These are phyloP conservation scores for Aspergillus floridensis DNA, from an alignment of 2,329 filamentous ascomycete species.

Conservation along the genomic window DNA sequence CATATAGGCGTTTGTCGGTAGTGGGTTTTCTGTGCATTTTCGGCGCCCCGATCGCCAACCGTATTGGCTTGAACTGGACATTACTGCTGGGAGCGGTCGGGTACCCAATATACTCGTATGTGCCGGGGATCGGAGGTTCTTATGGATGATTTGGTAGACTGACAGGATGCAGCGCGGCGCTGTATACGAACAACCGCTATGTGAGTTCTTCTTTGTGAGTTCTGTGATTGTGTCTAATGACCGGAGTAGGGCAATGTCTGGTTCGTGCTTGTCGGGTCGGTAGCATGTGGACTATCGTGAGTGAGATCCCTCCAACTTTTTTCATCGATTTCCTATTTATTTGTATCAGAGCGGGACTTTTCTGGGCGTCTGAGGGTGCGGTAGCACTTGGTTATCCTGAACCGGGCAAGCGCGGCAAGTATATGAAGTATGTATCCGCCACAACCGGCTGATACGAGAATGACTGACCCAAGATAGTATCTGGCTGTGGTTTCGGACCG, in stretches of 20 bases:
- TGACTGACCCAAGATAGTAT: constrained; percentile 20
- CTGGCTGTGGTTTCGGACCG: constrained; percentile 52
- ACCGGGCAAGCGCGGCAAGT: constrained; percentile 46
- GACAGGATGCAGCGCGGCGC: constrained; percentile 23
- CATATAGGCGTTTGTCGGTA: neutral
- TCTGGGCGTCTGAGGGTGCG: constrained; percentile 53
- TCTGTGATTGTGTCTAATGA: neutral
- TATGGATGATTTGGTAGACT: neutral
- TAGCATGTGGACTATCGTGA: constrained; percentile 41
- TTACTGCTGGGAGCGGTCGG: constrained; percentile 45
- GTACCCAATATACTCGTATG: constrained; percentile 47
- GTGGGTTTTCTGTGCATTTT: constrained; percentile 42
- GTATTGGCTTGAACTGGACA: constrained; percentile 49
- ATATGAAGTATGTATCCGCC: constrained; percentile 35
- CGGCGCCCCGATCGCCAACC: constrained; percentile 50
- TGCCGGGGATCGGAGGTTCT: neutral
- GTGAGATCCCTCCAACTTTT: neutral
- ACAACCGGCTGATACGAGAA: neutral
- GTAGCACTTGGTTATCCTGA: constrained; percentile 52
- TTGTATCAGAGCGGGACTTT: constrained; percentile 47
- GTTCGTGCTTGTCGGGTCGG: constrained; percentile 52
- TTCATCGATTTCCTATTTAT: neutral
- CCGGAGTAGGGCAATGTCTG: constrained; percentile 46
- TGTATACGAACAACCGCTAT: constrained; percentile 45
- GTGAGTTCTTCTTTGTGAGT: neutral